phyloP scores from a whole-genome alignment of 108 stramenopile genomes.

The Pseudonitzschia pungens region DNA sequence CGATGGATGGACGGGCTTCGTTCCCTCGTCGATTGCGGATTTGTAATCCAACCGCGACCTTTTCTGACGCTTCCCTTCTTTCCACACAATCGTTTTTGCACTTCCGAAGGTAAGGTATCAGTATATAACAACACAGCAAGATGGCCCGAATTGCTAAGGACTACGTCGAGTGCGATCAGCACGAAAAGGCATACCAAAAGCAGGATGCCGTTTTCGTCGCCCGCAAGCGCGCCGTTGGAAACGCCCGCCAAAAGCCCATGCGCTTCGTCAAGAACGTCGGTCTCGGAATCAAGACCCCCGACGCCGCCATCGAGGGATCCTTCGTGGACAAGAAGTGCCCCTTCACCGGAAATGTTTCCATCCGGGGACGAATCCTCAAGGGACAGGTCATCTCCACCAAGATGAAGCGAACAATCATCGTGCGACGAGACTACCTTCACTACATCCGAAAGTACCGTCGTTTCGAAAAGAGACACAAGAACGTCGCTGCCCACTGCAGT shows the following conservation, averaged over 20 bases:
- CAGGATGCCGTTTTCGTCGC: conserved; percentile 99
- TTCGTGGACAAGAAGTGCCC: conserved; percentile 99
- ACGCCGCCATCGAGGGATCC: conserved; percentile 91
- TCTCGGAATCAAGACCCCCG: conserved; percentile 99
- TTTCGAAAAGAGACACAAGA: conserved; percentile 99
- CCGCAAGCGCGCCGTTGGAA: conserved; percentile 86
- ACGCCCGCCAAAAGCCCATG: conserved; percentile 87
- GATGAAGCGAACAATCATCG: conserved; percentile 99
- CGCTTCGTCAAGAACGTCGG: conserved; percentile 95
- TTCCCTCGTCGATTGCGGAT: background rate
- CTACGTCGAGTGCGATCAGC: conserved; percentile 91
- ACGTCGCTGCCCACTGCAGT: conserved; percentile 97
- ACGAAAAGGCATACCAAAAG: conserved; percentile 99
- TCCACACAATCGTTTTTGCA: background rate
- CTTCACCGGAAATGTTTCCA: conserved; percentile 99
- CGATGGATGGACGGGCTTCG: too few species aligned
- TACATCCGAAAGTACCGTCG: conserved; percentile 99
- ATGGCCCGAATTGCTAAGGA: conserved; percentile 74
- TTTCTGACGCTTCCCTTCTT: background rate
- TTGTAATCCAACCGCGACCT: background rate
- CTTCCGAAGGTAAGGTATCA: background rate
- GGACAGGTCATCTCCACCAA: conserved; percentile 99
- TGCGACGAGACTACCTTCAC: conserved; percentile 99
- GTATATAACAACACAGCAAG: background rate
- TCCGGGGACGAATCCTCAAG: conserved; percentile 97